phyloP scores from a whole-genome alignment of 2,329 filamentous ascomycete genomes.

The Epicoccum nigrum region DNA sequence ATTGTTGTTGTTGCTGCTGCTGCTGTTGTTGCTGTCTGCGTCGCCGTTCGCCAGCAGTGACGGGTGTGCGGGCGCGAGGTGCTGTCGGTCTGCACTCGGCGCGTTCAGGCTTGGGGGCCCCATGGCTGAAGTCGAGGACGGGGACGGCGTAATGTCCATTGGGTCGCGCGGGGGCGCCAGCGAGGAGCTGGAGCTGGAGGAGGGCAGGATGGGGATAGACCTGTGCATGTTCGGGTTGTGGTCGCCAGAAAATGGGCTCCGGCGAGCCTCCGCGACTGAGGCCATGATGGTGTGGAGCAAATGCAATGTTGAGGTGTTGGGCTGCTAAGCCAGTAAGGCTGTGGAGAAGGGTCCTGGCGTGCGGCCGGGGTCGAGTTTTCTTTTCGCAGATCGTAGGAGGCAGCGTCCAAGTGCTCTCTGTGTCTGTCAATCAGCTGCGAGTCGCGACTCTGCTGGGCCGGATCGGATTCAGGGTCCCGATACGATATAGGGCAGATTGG shows the following conservation, averaged over 20 bases:
- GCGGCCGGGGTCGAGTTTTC: constrained; percentile 7
- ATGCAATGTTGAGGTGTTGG: constrained; percentile 21
- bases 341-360: constrained; percentile 2
- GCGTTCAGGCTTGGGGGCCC: constrained; percentile 57
- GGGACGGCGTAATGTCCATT: constrained; percentile 61
- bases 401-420: constrained; percentile 2
- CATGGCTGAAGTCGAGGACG: constrained; percentile 51
- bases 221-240: constrained; percentile 54
- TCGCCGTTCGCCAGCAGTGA: constrained; percentile 32
- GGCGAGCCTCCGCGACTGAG: constrained; percentile 52
- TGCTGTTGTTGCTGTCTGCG: constrained; percentile 26
- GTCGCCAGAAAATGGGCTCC: constrained; percentile 55
- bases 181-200: constrained; percentile 53
- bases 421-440: constrained; percentile 2
- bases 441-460: constrained; percentile 1
- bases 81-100: constrained; percentile 55
- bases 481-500: constrained; percentile 11
- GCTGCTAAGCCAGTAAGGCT: constrained; percentile 10
- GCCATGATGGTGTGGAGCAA: constrained; percentile 52
- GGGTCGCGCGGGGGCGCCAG: constrained; percentile 56
- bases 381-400: too few relatives aligned
- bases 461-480: constrained; percentile 16
- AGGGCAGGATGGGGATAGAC: constrained; percentile 59
- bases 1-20: background rate
- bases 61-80: constrained; percentile 30